Base-by-base conservation (phyloP, 2,329 filamentous ascomycete species). In the Fusarium pseudonygamai region DNA sequence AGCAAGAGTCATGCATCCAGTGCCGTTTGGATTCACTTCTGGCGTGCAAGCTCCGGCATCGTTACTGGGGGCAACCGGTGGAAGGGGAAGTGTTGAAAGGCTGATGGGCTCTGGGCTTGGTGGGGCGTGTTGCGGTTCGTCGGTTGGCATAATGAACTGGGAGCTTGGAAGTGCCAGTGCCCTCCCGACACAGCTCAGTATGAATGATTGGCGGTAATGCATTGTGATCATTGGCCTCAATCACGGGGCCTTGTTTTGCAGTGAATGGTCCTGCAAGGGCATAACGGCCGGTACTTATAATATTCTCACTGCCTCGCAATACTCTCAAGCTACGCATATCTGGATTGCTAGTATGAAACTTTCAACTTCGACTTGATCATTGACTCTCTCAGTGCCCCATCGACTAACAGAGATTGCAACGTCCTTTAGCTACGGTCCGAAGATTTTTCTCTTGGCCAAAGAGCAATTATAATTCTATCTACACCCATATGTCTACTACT, bases 11-110 rank as follows among this genome's bases (percentile, higher is more conserved):
- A 69, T 39, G 9, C 68, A 71, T 40, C 68, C 68, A 7, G 68
- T 71, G 3, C 52, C 60, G 3, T 28, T 47, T 40, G 28, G 57
- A 32, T 69, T 71, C 14, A 59, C 34, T 3, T 28, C 10, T 11
- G 32, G 0, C 16, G 40, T 61, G 18, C 68, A 71, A 16, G 66
- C 28, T 0, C 52, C 57, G 1, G 24, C 20, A 3, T 42, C 3
- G 6, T 43, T 55, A n/a, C 40, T 37, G 4, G 50, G 28, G 5
- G 56, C 34, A 39, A 60, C 50, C 6, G 66, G 68, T 16, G 60
- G 68, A 32, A 71, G 52, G 24, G 57, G 68, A 11, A 71, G 50
- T 42, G 40, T 45, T 16, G 52, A 55, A 22, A 66, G 49, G 5
- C 39, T 55, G 24, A 71, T 60, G 13, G 57, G 60, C 22, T 71